Base-by-base conservation (phyloP, 2,329 filamentous ascomycete genomes). In the Penicillium frequentans region DNA sequence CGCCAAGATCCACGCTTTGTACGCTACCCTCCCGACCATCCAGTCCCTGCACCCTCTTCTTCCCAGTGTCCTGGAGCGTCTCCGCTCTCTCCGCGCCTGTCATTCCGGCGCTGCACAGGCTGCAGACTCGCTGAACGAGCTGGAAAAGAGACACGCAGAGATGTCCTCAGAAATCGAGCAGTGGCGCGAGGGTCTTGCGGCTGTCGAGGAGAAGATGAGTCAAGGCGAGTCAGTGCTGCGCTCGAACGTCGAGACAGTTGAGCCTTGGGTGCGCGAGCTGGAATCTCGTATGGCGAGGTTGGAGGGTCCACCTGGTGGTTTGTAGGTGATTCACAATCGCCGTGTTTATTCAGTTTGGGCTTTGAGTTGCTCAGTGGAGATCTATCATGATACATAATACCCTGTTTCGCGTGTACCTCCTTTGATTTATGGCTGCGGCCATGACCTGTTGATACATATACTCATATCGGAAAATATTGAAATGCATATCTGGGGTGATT, bases 1-100 rank as follows among this genome's bases (percentile, higher is more conserved):
- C 42, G 83, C 90, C 52, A 96, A 96, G 73, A 90, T 99, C 72
- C 95, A 96, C 63, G 90, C 93, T 1, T 84, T 99, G 5, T 97
- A 97, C 74, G 89, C 90, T 1, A 90, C 91, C 3, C 79, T 99
- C 16, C 89, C 92, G 1, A 95, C 91, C 0, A 95, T 99, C 57
- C 92, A 96, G 74, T 90, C 84, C 55, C 81, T 99, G 8, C 84
- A 91, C 6, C 95, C 95, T 1, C 82, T 96, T 19, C 82, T 99
- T 4, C 93, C 95, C 1, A 85, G 91, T 5, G 81, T 98, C 10
- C 81, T 99, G 11, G 92, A 97, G 68, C 85, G 95, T 26, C 79
- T 99, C 50, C 84, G 93, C 56, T 96, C 91, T 9, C 80, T 99
- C 55, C 84, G 90, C 57, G 86, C 88, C 14, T 88, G 98, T 49